Evolutionary conservation across 768 basidiomycete genomes (phyloP).

Genomic region (Terana coerulea): DNA sequence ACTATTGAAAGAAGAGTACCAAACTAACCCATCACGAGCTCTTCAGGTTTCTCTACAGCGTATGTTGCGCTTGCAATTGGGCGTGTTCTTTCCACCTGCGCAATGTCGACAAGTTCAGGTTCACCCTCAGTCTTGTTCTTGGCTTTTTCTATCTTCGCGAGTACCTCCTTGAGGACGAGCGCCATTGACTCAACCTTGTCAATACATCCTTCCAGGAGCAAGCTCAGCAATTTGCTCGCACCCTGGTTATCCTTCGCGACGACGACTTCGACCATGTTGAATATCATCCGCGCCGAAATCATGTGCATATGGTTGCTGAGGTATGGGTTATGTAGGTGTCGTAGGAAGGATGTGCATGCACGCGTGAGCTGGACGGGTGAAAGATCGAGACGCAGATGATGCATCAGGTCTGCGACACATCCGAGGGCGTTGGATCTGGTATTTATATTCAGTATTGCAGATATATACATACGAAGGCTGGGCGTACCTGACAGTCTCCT

Average conservation of each 20-base stretch:
- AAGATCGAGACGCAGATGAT: constrained; percentile 84
- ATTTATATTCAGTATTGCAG: neutral
- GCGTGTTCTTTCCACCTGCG: constrained; percentile 79
- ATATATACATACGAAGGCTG: too few relatives aligned
- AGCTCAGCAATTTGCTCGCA: constrained; percentile 63
- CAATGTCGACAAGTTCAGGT: constrained; percentile 42
- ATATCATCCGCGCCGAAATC: constrained; percentile 89
- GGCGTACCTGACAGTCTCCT: constrained; percentile 76
- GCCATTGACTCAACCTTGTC: constrained; percentile 83
- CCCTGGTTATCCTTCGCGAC: constrained; percentile 67
- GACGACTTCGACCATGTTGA: constrained; percentile 83
- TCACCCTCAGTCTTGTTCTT: constrained; percentile 35
- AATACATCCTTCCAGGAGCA: constrained; percentile 79
- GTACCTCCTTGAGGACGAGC: constrained; percentile 51
- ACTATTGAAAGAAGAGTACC: neutral
- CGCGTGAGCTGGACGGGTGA: constrained; percentile 69
- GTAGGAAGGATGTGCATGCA: constrained; percentile 81
- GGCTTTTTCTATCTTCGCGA: constrained; percentile 45
- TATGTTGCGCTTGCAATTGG: constrained; percentile 78
- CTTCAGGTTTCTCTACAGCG: constrained; percentile 79
- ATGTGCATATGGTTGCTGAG: constrained; percentile 80
- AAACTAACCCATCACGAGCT: constrained; percentile 69
- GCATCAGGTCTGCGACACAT: constrained; percentile 89
- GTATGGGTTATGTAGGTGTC: constrained; percentile 85
- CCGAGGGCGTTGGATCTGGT: constrained; percentile 75